Evolutionary conservation across 495 filamentous ascomycete species (phyloP).

Genomic region (Neurospora sp.): DNA sequence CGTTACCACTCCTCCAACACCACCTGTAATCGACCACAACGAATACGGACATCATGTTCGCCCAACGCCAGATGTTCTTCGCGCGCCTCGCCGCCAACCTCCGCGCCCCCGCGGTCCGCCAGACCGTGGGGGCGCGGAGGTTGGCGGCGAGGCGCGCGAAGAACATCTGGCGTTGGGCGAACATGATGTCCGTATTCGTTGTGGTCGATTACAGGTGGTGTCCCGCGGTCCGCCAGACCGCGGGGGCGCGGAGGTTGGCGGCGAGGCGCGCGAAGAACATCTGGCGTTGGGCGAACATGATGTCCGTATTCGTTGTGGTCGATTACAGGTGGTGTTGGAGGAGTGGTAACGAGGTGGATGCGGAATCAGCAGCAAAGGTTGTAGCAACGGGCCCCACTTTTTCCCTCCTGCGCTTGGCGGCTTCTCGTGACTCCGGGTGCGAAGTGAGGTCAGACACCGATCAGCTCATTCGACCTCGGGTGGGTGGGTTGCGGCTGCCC

Average conservation of each 20-base stretch:
- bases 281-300: conserved; percentile 52
- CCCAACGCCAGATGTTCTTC: conserved; percentile 32
- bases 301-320: conserved; percentile 3
- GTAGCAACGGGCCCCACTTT: neutral
- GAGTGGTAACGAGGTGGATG: neutral
- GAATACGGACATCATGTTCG: conserved; percentile 41
- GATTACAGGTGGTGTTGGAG: neutral
- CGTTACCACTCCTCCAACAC: neutral
- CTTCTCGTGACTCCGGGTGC: neutral
- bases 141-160: too few relatives aligned
- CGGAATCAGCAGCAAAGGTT: neutral
- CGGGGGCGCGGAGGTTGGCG: too few relatives aligned
- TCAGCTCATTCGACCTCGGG: conserved; percentile 19
- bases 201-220: neutral
- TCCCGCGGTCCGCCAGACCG: too few relatives aligned
- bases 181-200: conserved; percentile 37
- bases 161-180: conserved; percentile 37
- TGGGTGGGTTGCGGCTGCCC: neutral
- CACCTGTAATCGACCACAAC: neutral
- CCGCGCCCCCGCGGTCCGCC: too few relatives aligned
- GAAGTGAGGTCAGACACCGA: conserved; percentile 17
- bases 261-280: too few relatives aligned
- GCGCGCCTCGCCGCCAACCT: too few relatives aligned
- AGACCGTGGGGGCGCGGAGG: too few relatives aligned
- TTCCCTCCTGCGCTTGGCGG: neutral